Conservation (phyloP, 1,139 yeast species). For the Protomyces pachydermus region DNA sequence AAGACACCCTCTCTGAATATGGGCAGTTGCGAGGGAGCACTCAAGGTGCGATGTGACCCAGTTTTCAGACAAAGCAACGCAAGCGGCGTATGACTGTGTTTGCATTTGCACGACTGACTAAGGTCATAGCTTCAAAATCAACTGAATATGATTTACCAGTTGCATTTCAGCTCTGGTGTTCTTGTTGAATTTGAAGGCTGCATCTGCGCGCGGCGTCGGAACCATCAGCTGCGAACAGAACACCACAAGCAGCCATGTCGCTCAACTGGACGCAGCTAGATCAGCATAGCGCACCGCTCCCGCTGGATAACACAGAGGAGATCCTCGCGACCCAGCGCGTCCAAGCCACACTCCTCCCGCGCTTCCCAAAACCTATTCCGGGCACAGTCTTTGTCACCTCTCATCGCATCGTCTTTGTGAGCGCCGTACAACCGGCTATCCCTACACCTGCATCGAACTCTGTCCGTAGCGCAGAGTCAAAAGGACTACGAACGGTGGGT, state of each 20-base stretch:
- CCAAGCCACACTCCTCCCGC: background rate
- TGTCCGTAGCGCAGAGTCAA: too few species aligned
- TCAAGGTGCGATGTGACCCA: too few species aligned
- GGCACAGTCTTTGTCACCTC: constrained; percentile 16
- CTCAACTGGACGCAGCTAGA: background rate
- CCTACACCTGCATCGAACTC: background rate
- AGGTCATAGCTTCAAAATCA: too few species aligned
- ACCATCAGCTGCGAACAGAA: background rate
- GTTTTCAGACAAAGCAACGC: too few species aligned
- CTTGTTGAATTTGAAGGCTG: too few species aligned
- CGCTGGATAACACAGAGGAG: background rate
- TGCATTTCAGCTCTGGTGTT: too few species aligned
- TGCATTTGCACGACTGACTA: too few species aligned
- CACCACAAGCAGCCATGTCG: background rate
- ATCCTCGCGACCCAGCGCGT: background rate
- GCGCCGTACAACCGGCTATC: background rate
- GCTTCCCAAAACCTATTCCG: background rate
- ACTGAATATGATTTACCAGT: too few species aligned
- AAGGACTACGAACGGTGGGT: background rate
- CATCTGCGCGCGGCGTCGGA: too few species aligned
- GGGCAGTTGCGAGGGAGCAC: too few species aligned
- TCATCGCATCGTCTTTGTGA: constrained; percentile 11
- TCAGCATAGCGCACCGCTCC: background rate
- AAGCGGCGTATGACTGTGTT: too few species aligned
- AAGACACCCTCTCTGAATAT: too few species aligned